Evolutionary conservation across 225 moss, liverwort and hornwort species (phyloP).

Genomic region (Antitrichia curtipendula): DNA sequence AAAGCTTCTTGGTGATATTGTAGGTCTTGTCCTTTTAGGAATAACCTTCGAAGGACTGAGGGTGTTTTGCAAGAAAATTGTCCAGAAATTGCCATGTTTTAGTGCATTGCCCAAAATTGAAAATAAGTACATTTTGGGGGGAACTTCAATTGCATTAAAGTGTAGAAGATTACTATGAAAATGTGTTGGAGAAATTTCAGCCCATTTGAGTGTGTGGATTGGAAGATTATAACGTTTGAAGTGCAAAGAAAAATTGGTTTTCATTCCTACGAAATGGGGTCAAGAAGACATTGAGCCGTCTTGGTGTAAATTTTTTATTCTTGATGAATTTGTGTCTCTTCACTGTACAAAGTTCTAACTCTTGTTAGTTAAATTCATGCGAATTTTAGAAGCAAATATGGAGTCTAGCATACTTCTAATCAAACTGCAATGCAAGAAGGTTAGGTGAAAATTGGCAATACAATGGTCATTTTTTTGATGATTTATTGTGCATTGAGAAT

Average conservation of each 20-base stretch:
- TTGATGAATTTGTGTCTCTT: not conserved
- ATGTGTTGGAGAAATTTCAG: not conserved
- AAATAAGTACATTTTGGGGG: rapidly evolving
- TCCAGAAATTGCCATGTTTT: not conserved
- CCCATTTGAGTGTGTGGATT: not conserved
- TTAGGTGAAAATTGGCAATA: not conserved
- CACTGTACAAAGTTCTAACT: not conserved
- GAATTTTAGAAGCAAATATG: too few relatives aligned
- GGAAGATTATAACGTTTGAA: not conserved
- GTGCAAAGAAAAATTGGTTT: not conserved
- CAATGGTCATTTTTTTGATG: too few relatives aligned
- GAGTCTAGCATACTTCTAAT: too few relatives aligned
- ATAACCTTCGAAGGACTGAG: too few relatives aligned
- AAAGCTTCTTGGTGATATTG: not conserved
- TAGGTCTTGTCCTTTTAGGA: rapidly evolving
- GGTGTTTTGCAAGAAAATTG: too few relatives aligned
- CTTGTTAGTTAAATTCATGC: not conserved
- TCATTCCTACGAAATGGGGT: not conserved
- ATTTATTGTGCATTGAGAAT: too few relatives aligned
- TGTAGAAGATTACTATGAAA: too few relatives aligned
- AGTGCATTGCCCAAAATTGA: not conserved
- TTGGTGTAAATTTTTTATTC: not conserved
- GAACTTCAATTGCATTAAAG: too few relatives aligned
- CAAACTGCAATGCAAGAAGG: too few relatives aligned
- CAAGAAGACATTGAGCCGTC: not conserved